These are phyloP conservation scores for Gossypium schwendimanii DNA, from an alignment of 441 rosid species.

Conservation along the genomic window DNA sequence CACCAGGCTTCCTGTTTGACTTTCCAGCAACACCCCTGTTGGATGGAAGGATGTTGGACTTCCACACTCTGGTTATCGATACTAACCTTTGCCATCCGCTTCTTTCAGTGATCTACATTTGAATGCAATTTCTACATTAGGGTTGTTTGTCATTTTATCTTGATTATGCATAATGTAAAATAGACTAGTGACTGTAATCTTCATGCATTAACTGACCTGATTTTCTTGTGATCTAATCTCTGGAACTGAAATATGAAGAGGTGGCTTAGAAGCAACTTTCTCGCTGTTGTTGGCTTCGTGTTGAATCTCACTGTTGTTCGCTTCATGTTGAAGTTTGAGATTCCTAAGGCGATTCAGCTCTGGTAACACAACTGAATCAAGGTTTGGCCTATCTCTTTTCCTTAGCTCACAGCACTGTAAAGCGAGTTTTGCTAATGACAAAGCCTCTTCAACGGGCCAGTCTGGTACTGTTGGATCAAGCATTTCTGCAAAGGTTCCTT, in stretches of 20 bases:
- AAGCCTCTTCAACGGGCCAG: conserved; percentile 69
- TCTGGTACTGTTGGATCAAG: conserved; percentile 55
- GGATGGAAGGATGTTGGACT: conserved; percentile 7
- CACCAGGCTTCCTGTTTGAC: neutral
- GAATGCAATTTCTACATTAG: conserved; percentile 33
- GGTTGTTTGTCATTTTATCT: conserved; percentile 33
- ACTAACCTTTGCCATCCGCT: conserved; percentile 19
- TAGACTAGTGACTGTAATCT: neutral
- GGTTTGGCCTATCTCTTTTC: conserved; percentile 77
- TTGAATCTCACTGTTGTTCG: neutral
- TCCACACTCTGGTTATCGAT: conserved; percentile 12
- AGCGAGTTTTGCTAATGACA: conserved; percentile 53
- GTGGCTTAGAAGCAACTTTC: neutral
- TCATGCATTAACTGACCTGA: conserved; percentile 24
- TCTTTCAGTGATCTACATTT: conserved; percentile 22
- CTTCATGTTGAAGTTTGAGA: conserved; percentile 25
- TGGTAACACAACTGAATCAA: conserved; percentile 52
- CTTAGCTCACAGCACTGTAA: conserved; percentile 66
- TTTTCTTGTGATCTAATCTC: neutral
- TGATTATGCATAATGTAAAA: conserved; percentile 22
- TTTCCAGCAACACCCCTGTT: neutral
- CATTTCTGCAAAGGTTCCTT: conserved; percentile 34
- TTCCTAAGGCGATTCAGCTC: conserved; percentile 44
- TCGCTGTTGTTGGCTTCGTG: conserved; percentile 5
- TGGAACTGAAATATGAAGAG: conserved; percentile 10